These are phyloP conservation scores for Gaultheria prostrata DNA, from an alignment of 148 eudicot species.

Conservation along the genomic window DNA sequence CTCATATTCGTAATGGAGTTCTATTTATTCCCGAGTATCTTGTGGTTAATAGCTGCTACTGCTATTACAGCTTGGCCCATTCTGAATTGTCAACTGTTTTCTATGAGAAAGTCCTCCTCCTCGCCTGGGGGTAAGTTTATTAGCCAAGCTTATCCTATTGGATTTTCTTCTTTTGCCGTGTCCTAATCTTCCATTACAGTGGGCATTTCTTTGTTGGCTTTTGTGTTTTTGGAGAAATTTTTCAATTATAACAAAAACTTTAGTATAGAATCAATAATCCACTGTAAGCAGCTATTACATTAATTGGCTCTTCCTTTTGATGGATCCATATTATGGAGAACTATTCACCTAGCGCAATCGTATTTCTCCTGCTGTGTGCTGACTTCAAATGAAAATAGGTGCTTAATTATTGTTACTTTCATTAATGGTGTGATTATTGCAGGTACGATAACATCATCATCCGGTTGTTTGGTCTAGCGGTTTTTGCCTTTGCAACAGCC, in stretches of 20 bases:
- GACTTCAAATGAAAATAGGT: background rate
- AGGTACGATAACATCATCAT: conserved; percentile 74
- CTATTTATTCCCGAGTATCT: background rate
- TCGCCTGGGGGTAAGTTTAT: conserved; percentile 89
- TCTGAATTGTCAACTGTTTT: conserved; percentile 97
- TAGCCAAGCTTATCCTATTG: conserved; percentile 3
- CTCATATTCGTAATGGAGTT: background rate
- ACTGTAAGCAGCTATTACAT: background rate
- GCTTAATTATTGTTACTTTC: background rate
- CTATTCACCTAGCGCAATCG: background rate
- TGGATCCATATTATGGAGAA: background rate
- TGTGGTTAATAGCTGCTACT: conserved; percentile 19
- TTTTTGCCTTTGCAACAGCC: conserved; percentile 89
- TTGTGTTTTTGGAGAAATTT: background rate
- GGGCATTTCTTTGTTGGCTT: conserved; percentile 8
- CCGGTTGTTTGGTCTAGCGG: conserved; percentile 68
- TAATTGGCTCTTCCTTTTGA: background rate
- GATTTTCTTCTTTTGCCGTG: background rate
- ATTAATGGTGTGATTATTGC: conserved; percentile 18
- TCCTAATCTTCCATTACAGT: background rate
- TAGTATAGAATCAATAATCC: background rate
- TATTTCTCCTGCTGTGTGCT: background rate
- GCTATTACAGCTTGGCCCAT: conserved; percentile 84
- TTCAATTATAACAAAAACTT: background rate
- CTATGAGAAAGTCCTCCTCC: conserved; percentile 95